These are phyloP conservation scores for Camillea tinctor DNA, from an alignment of 2,329 filamentous ascomycete genomes.

Conservation along the genomic window DNA sequence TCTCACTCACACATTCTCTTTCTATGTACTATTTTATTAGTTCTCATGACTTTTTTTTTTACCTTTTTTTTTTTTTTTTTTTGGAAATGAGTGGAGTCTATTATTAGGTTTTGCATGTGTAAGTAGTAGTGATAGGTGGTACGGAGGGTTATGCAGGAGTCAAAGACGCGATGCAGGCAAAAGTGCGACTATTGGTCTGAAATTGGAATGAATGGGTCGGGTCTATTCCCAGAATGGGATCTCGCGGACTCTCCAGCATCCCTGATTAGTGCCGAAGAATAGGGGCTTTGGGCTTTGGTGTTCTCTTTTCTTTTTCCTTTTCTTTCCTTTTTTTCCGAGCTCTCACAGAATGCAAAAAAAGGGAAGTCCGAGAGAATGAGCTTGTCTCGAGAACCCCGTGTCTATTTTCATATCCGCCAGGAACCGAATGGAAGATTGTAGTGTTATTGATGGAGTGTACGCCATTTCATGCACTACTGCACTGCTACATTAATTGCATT, in stretches of 20 bases:
- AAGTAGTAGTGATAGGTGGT: not conserved
- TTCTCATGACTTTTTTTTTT: not conserved
- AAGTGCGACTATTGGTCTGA: not conserved
- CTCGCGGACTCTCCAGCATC: not conserved
- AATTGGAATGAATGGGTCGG: not conserved
- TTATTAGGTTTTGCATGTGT: not conserved
- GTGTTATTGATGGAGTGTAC: not conserved
- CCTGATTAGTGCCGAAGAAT: not conserved
- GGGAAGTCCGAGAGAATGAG: not conserved
- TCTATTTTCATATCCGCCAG: not conserved
- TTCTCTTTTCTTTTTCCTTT: too few species aligned
- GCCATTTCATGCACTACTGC: not conserved
- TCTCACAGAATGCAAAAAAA: not conserved
- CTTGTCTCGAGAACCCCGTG: not conserved
- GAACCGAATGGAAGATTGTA: not conserved
- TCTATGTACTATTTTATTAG: not conserved
- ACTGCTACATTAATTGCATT: not conserved
- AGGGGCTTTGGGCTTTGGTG: not conserved
- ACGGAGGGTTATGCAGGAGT: not conserved
- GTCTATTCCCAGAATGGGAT: not conserved
- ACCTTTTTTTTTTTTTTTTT: too few species aligned
- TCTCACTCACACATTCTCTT: not conserved
- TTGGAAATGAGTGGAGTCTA: not conserved
- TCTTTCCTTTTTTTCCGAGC: not conserved
- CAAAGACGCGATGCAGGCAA: not conserved